phyloP scores from a whole-genome alignment of 148 eudicot genomes.

The Rhododendron henanense region DNA sequence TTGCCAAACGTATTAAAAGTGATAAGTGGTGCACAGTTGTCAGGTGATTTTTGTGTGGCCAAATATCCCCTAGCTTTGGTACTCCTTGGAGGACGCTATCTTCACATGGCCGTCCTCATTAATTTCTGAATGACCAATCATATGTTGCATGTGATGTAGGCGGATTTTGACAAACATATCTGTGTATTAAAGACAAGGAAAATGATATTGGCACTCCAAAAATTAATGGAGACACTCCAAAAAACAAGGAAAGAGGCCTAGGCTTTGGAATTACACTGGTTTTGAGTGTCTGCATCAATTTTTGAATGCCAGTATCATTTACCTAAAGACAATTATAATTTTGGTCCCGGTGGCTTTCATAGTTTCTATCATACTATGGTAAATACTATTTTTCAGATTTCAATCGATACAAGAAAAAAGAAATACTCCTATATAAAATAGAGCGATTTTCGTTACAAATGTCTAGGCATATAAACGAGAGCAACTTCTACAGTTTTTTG shows the following conservation, averaged over 20 bases:
- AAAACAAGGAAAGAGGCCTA: too few relatives aligned
- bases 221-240: too few relatives aligned
- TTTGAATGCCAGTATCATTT: too few relatives aligned
- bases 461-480: too few relatives aligned
- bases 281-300: too few relatives aligned
- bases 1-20: not conserved
- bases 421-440: too few relatives aligned
- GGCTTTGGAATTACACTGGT: too few relatives aligned
- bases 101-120: not conserved
- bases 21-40: not conserved
- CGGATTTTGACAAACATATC: not conserved
- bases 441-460: too few relatives aligned
- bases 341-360: not conserved
- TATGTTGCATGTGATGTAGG: not conserved
- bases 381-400: not conserved
- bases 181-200: too few relatives aligned
- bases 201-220: too few relatives aligned
- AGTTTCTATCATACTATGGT: too few relatives aligned
- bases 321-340: too few relatives aligned
- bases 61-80: not conserved
- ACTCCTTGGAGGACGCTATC: not conserved
- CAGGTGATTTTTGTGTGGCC: constrained; percentile 8
- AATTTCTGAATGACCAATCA: not conserved
- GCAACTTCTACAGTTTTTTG: accelerated
- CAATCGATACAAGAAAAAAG: not conserved